These are phyloP conservation scores for Sugiyamaella americana DNA, from an alignment of 805 yeast species.

Conservation along the genomic window DNA sequence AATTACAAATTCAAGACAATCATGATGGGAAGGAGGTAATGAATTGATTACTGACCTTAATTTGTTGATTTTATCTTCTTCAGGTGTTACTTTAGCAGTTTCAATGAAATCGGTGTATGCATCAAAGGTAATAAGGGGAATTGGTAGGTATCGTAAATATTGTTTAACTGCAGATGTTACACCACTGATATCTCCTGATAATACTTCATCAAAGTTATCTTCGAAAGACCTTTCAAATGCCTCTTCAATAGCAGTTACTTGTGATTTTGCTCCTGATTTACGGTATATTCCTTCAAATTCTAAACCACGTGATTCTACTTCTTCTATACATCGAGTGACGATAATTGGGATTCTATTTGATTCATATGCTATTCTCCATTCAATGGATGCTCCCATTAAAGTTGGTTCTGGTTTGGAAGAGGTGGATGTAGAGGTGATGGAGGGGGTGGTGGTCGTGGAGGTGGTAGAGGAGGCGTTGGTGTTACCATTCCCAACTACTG, in stretches of 20 bases:
- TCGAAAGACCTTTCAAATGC: conserved; percentile 36
- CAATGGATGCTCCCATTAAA: conserved; percentile 50
- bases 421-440: conserved; percentile 17
- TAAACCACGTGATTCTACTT: conserved; percentile 73
- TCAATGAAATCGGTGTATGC: conserved; percentile 61
- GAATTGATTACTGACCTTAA: conserved; percentile 42
- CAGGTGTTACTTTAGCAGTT: conserved; percentile 34
- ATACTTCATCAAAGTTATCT: conserved; percentile 31
- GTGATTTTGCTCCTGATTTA: conserved; percentile 76
- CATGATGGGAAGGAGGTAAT: conserved; percentile 65
- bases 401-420: conserved; percentile 18
- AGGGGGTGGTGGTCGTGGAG: conserved; percentile 14
- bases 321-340: conserved; percentile 62
- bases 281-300: conserved; percentile 84
- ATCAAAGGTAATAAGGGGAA: conserved; percentile 71
- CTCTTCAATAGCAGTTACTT: conserved; percentile 44
- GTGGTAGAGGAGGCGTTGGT: conserved; percentile 3
- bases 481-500: neutral
- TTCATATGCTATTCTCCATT: conserved; percentile 58
- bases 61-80: conserved; percentile 33
- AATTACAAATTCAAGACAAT: conserved; percentile 49
- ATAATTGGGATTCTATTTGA: conserved; percentile 60
- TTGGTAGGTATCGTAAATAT: conserved; percentile 76
- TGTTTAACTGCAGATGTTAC: conserved; percentile 82
- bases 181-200: conserved; percentile 72